Evolutionary conservation across 2,329 filamentous ascomycete species (phyloP), one percentile per base, ranked within the genome.

Genomic region (Aspergillus pseudoviridinutans): DNA sequence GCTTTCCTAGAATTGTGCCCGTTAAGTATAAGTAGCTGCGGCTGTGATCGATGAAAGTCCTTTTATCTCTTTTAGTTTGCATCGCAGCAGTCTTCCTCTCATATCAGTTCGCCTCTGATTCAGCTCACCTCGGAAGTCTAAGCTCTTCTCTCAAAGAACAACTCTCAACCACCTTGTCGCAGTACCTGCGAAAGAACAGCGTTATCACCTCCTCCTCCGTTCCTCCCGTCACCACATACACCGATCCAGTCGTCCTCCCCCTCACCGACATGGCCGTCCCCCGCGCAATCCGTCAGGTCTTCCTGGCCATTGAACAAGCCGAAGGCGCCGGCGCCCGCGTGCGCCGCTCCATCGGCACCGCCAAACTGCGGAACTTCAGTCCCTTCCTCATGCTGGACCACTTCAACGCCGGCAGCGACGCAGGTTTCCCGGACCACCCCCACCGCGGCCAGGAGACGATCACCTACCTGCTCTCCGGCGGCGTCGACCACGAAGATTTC

Each of bases 311-410:
- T 58, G 91, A 96, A 75, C 90, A 96, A 75, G 80, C 90, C 28
- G 93, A 97, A 75, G 93, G 93, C 47, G 91, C 87, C 0, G 93
- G 94, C 56, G 93, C 93, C 4, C 84, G 87, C 61, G 93, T 97
- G 14, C 86, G 93, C 61, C 87, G 93, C 58, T 92, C 90, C 46
- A 90, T 97, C 64, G 93, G 93, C 65, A 96, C 91, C 1, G 83
- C 89, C 4, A 83, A 89, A 64, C 82, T 97, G 24, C 86, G 87
- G 69, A 91, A 96, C 79, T 88, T 97, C 74, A 90, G 87, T 14
- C 94, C 93, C 0, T 97, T 97, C 77, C 82, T 97, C 49, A 96
- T 97, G 92, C 89, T 97, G 50, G 93, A 97, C 72, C 90, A 97
- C 78, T 97, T 97, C 79, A 84, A 82, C 55, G 85, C 94, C 66